A percentile compares a stretch with the other conserved stretches of the same genome.
phyloP scores from a whole-genome alignment of 345 rosid genomes.

The Lenwebbia sp. region DNA sequence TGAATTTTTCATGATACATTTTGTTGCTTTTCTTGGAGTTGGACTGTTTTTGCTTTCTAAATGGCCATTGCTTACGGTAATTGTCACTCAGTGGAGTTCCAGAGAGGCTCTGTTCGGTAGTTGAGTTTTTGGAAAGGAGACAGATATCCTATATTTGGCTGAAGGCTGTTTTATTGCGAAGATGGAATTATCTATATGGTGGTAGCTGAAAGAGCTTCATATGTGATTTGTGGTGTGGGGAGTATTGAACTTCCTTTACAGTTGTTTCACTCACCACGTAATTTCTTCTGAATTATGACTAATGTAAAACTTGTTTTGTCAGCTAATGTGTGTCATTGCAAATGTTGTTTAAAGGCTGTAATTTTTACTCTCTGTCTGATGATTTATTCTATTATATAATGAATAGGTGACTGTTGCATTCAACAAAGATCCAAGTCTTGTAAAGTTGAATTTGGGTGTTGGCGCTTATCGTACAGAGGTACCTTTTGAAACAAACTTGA shows the following conservation, averaged over 20 bases:
- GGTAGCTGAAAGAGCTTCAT: neutral
- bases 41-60: neutral
- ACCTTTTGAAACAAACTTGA: neutral
- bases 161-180: neutral
- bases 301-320: neutral
- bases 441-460: slow-evolving; percentile 92
- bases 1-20: neutral
- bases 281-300: neutral
- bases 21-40: neutral
- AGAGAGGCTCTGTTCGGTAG: neutral
- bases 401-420: slow-evolving; percentile 82
- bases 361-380: neutral
- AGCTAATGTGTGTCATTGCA: neutral
- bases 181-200: neutral
- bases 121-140: neutral
- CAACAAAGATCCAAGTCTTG: slow-evolving; percentile 82
- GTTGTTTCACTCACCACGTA: neutral
- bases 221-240: neutral
- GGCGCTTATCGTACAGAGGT: slow-evolving; percentile 98
- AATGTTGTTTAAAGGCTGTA: neutral
- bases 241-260: neutral
- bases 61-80: neutral
- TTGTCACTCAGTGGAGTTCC: neutral
- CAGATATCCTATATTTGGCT: neutral
- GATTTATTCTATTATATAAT: neutral